Percentiles rank a stretch among this genome's conserved stretches.
phyloP scores from a whole-genome alignment of 2,329 filamentous ascomycete species.

The Verticillium albo-atrum region DNA sequence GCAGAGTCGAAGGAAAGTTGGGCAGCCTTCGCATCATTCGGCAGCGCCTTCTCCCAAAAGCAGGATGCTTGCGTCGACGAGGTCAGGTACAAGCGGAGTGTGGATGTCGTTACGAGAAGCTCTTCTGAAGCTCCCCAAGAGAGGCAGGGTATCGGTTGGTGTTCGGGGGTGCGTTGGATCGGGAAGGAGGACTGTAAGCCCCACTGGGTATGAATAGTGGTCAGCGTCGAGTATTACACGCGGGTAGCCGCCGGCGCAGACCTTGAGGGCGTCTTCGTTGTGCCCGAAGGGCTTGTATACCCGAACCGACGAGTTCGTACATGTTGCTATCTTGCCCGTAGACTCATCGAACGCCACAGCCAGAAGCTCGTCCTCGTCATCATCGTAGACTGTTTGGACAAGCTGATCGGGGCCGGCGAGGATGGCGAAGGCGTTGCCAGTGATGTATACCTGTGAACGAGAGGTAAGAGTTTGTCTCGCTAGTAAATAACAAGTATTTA shows the following conservation, averaged over 20 bases:
- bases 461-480: constrained; percentile 2
- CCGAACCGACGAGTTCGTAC: constrained; percentile 61
- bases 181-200: constrained; percentile 59
- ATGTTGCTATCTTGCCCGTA: constrained; percentile 80
- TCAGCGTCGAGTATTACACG: neutral
- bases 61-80: constrained; percentile 43
- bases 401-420: constrained; percentile 70
- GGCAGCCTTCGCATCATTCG: constrained; percentile 69
- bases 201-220: constrained; percentile 41
- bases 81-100: constrained; percentile 63
- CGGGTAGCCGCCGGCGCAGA: constrained; percentile 24
- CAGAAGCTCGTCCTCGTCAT: constrained; percentile 62
- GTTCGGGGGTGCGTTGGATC: constrained; percentile 19
- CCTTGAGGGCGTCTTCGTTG: constrained; percentile 69
- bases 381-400: constrained; percentile 87
- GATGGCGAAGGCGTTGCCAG: constrained; percentile 81
- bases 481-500: no score
- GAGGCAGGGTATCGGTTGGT: constrained; percentile 34
- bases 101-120: constrained; percentile 69
- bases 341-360: constrained; percentile 77
- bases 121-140: constrained; percentile 90
- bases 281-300: constrained; percentile 74
- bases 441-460: constrained; percentile 70
- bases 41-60: constrained; percentile 71
- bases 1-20: constrained; percentile 81